A percentile compares a stretch with the other conserved stretches of the same genome.
phyloP scores from a whole-genome alignment of 495 filamentous ascomycete genomes.

The Podospora bellae-mahoneyi region DNA sequence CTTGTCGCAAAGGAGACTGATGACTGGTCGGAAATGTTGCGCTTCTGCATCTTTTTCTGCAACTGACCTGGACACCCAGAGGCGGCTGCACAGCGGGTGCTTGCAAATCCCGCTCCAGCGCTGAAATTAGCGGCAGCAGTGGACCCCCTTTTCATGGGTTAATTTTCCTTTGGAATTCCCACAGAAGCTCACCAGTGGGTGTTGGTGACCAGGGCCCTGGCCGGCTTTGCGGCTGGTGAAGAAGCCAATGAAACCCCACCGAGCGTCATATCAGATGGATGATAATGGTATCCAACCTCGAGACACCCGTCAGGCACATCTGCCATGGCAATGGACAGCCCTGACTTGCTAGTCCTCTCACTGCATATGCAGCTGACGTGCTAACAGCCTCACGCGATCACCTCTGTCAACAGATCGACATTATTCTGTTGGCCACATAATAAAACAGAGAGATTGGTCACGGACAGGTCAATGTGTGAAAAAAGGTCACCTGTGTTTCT shows the following conservation, averaged over 20 bases:
- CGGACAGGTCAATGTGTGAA: not conserved
- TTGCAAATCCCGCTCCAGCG: not conserved
- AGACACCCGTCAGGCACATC: no score
- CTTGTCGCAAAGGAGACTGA: not conserved
- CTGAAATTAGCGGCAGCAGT: not conserved
- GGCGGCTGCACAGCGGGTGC: not conserved
- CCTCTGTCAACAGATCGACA: not conserved
- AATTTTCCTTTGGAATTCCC: not conserved
- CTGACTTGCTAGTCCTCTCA: not conserved
- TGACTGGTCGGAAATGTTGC: not conserved
- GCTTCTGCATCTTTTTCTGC: not conserved
- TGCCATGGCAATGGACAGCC: no score
- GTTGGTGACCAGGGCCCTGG: not conserved
- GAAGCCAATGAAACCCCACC: not conserved
- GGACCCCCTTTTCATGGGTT: no score
- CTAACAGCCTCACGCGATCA: not conserved
- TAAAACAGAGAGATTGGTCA: not conserved
- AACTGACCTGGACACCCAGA: not conserved
- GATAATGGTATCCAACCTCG: no score
- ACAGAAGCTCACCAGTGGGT: no score
- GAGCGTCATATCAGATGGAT: no score
- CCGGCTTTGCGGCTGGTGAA: not conserved
- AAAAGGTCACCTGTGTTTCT: no score
- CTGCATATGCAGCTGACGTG: not conserved
- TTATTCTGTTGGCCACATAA: not conserved